Conservation (phyloP, 2,329 filamentous ascomycete species). For the Arthrinium phaeospermum region DNA sequence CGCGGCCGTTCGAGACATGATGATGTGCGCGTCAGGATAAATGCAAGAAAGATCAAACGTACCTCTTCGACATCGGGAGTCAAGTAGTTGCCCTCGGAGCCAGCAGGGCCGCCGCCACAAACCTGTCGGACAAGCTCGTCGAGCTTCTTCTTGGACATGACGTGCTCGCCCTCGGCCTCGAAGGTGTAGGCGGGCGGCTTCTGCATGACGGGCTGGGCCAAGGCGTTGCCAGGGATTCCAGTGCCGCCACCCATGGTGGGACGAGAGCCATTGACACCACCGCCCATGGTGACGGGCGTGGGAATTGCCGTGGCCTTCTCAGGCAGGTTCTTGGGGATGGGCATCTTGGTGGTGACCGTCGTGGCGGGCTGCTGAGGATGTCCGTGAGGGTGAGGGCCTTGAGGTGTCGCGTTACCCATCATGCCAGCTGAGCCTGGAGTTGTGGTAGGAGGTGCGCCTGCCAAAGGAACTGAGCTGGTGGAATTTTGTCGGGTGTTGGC, state of each 20-base stretch:
- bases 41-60: slow-evolving; percentile 29
- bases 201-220: slow-evolving; percentile 84
- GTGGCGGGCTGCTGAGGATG: slow-evolving; percentile 51
- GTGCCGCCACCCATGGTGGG: slow-evolving; percentile 85
- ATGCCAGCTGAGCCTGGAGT: slow-evolving; percentile 34
- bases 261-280: slow-evolving; percentile 67
- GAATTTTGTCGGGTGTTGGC: slow-evolving; percentile 31
- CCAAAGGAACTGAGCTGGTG: slow-evolving; percentile 21
- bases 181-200: slow-evolving; percentile 85
- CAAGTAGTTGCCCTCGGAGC: slow-evolving; percentile 76
- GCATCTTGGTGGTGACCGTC: slow-evolving; percentile 67
- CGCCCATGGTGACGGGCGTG: slow-evolving; percentile 72
- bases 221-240: slow-evolving; percentile 78
- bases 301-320: slow-evolving; percentile 72
- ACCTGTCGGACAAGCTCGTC: slow-evolving; percentile 95
- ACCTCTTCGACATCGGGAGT: slow-evolving; percentile 97
- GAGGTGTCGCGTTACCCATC: slow-evolving; percentile 31
- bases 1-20: background rate
- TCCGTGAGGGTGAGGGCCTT: slow-evolving; percentile 52
- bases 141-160: slow-evolving; percentile 97
- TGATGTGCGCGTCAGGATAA: background rate
- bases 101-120: slow-evolving; percentile 77
- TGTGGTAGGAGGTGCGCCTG: slow-evolving; percentile 32
- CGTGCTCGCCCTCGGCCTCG: slow-evolving; percentile 88
- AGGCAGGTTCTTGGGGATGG: slow-evolving; percentile 80